Conservation (phyloP, 176 grass and related monocot genomes). For the Avena atlantica region DNA sequence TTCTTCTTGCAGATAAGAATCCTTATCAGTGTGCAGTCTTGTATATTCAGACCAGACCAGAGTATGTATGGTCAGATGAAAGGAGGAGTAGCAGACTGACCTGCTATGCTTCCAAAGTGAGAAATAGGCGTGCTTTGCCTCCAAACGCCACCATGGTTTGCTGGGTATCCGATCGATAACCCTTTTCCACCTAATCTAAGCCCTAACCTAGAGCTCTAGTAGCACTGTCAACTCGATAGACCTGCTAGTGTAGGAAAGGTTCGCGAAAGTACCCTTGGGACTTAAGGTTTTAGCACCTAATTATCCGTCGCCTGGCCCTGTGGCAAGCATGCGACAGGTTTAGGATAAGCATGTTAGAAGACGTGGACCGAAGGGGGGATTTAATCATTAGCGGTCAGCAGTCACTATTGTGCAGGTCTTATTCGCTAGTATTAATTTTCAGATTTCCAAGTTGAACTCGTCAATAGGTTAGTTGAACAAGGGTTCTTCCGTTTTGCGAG, state of each 20-base stretch:
- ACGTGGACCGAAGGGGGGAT: background rate
- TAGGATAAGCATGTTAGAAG: background rate
- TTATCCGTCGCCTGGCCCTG: background rate
- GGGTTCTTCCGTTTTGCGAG: background rate
- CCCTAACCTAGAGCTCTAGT: background rate
- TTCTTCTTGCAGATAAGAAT: background rate
- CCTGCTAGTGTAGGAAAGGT: background rate
- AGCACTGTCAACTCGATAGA: background rate
- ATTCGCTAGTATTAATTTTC: background rate
- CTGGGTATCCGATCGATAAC: background rate
- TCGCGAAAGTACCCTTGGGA: background rate
- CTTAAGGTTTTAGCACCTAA: background rate
- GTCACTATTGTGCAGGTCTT: conserved; percentile 6
- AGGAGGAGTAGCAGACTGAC: background rate
- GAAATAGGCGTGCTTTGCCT: background rate
- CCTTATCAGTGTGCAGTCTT: background rate
- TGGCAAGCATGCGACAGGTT: background rate
- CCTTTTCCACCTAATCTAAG: conserved; percentile 17
- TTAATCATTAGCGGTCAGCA: conserved; percentile 19
- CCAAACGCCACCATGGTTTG: conserved; percentile 28
- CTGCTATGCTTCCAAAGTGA: conserved; percentile 21
- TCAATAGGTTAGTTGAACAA: background rate
- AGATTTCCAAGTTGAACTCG: background rate
- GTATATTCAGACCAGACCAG: background rate
- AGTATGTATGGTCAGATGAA: no score